phyloP scores from a whole-genome alignment of 2,329 filamentous ascomycete genomes.

The Clonostachys byssicola region DNA sequence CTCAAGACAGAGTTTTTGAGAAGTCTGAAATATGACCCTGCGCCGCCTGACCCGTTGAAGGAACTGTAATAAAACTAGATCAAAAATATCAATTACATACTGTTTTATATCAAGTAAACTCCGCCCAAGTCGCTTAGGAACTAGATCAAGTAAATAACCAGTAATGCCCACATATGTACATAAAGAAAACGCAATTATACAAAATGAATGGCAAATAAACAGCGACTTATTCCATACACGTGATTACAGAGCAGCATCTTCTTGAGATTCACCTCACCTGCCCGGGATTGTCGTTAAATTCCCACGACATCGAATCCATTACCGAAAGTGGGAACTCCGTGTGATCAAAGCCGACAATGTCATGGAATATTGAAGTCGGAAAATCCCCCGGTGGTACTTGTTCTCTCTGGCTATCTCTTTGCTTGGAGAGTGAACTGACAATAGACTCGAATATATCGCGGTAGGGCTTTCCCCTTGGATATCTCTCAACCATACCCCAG shows the following conservation, averaged over 20 bases:
- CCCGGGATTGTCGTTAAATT: slow-evolving; percentile 2
- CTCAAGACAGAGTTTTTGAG: slow-evolving; percentile 15
- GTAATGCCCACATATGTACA: too few relatives aligned
- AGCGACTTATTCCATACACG: too few relatives aligned
- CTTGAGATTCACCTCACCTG: too few relatives aligned
- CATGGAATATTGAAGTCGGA: too few relatives aligned
- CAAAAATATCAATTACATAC: neutral
- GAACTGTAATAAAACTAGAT: slow-evolving; percentile 4
- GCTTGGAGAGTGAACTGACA: neutral
- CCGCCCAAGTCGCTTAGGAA: too few relatives aligned
- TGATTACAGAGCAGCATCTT: too few relatives aligned
- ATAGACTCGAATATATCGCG: slow-evolving; percentile 16
- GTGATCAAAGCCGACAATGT: too few relatives aligned
- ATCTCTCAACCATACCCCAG: slow-evolving; percentile 20
- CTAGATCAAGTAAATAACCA: too few relatives aligned
- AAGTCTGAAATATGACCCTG: slow-evolving; percentile 20
- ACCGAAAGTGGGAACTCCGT: slow-evolving; percentile 2
- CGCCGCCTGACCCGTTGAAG: slow-evolving; percentile 22
- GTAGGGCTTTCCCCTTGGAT: slow-evolving; percentile 12
- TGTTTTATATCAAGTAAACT: neutral
- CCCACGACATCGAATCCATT: slow-evolving; percentile 6
- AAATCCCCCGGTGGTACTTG: too few relatives aligned
- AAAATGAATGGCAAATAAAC: too few relatives aligned
- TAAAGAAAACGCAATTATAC: too few relatives aligned
- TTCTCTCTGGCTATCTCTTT: too few relatives aligned